These are phyloP conservation scores for Pseudogymnoascus sp. DNA, from an alignment of 2,329 filamentous ascomycete genomes.

Conservation along the genomic window DNA sequence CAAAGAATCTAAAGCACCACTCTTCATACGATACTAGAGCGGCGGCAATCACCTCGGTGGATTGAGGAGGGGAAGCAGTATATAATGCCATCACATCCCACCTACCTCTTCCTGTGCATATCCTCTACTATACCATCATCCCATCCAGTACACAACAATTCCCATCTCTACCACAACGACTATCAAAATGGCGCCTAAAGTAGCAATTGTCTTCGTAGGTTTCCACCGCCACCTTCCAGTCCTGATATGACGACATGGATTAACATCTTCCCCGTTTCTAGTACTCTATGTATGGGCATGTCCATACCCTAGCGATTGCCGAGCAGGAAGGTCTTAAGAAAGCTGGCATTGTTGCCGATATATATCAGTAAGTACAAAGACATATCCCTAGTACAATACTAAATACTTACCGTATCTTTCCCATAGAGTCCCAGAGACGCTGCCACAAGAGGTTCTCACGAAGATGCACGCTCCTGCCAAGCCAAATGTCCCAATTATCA, in stretches of 20 bases:
- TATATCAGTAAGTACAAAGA: conserved; percentile 62
- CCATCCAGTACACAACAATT: background rate
- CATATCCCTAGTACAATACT: background rate
- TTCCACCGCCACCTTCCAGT: conserved; percentile 10
- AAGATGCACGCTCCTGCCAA: conserved; percentile 91
- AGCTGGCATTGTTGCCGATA: conserved; percentile 70
- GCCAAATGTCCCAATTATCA: conserved; percentile 54
- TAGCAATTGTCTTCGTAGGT: conserved; percentile 83
- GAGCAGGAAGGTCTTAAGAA: conserved; percentile 85
- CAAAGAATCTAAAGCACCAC: background rate
- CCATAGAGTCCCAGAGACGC: conserved; percentile 69
- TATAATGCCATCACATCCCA: background rate
- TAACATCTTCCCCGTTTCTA: conserved; percentile 29
- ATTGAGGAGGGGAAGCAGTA: background rate
- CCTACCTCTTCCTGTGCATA: background rate
- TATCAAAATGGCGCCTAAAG: conserved; percentile 48
- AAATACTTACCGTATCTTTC: conserved; percentile 15
- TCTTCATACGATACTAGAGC: background rate
- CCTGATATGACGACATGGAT: background rate
- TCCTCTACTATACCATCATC: background rate
- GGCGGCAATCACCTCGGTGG: background rate
- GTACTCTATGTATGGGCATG: conserved; percentile 95
- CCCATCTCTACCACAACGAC: background rate
- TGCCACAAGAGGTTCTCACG: conserved; percentile 66
- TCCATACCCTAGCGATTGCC: conserved; percentile 72